phyloP scores from a whole-genome alignment of 495 filamentous ascomycete genomes.

The Echria macrotheca region DNA sequence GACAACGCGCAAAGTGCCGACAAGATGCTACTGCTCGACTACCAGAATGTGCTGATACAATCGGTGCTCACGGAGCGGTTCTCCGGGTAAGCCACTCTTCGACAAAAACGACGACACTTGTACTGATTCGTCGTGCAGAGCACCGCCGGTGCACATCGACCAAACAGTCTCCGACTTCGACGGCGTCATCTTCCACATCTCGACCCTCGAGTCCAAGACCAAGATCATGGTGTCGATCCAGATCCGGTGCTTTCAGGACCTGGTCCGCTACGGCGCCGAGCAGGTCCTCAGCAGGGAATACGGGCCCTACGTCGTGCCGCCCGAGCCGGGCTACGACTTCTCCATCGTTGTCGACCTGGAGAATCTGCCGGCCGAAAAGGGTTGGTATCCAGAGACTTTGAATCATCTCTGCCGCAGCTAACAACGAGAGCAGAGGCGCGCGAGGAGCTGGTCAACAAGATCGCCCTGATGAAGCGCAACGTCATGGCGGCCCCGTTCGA shows the following conservation, averaged over 20 bases:
- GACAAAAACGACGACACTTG: too few relatives aligned
- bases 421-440: conserved; percentile 52
- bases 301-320: conserved; percentile 78
- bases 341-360: conserved; percentile 85
- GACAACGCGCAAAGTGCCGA: conserved; percentile 1
- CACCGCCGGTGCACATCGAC: conserved; percentile 80
- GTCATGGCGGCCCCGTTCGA: conserved; percentile 98
- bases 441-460: conserved; percentile 77
- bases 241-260: conserved; percentile 88
- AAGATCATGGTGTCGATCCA: conserved; percentile 90
- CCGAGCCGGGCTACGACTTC: conserved; percentile 92
- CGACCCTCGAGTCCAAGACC: conserved; percentile 85
- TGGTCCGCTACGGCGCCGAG: conserved; percentile 88
- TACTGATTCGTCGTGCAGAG: too few relatives aligned
- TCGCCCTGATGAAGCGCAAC: conserved; percentile 90
- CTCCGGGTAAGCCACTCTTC: conserved; percentile 61
- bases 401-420: conserved; percentile 9
- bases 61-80: conserved; percentile 92
- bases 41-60: conserved; percentile 97
- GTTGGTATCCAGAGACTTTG: too few relatives aligned
- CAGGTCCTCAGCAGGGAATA: conserved; percentile 90
- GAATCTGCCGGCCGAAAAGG: conserved; percentile 71
- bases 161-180: conserved; percentile 98
- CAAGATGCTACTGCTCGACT: conserved; percentile 94
- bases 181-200: conserved; percentile 94